A percentile compares a stretch with the other conserved stretches of the same genome.
Conservation (phyloP, 768 basidiomycete species). For the Chiua virens region DNA sequence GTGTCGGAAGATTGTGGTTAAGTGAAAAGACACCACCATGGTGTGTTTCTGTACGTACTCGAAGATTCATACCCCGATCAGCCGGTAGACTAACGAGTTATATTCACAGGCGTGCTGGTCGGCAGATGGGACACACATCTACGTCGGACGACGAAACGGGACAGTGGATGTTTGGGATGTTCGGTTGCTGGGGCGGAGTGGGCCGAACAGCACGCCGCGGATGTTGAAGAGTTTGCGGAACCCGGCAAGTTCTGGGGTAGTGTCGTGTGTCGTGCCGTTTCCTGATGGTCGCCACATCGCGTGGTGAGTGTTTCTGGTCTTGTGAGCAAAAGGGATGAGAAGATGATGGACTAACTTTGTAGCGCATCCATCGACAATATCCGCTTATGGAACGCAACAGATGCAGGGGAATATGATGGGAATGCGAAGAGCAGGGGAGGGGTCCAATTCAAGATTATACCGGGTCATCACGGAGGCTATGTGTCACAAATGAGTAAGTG, state of each 20-base stretch:
- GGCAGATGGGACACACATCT: constrained; percentile 80
- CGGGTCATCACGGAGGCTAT: constrained; percentile 93
- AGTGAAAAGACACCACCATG: constrained; percentile 93
- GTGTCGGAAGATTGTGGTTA: constrained; percentile 85
- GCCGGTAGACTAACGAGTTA: not conserved
- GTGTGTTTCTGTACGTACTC: constrained; percentile 82
- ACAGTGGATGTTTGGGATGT: constrained; percentile 95
- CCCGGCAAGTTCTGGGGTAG: constrained; percentile 84
- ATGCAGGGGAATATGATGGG: constrained; percentile 67
- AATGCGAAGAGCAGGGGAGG: constrained; percentile 62
- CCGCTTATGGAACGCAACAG: constrained; percentile 88
- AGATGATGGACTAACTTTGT: constrained; percentile 17
- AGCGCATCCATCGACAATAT: constrained; percentile 94
- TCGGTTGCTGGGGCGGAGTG: constrained; percentile 68
- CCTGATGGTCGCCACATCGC: constrained; percentile 92
- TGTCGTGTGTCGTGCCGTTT: constrained; percentile 88
- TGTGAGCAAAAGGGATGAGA: constrained; percentile 17
- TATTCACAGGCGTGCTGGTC: constrained; percentile 88
- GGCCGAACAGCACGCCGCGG: constrained; percentile 65
- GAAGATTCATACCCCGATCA: constrained; percentile 1
- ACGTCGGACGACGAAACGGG: constrained; percentile 88
- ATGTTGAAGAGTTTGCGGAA: constrained; percentile 82
- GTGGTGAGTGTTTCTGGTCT: constrained; percentile 54
- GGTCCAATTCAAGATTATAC: constrained; percentile 91
- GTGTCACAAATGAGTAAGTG: constrained; percentile 89